Evolutionary conservation across 1,284 basidiomycete genomes (phyloP), one percentile per base, ranked within the genome.

Genomic region (Ceratobasidium sp.): DNA sequence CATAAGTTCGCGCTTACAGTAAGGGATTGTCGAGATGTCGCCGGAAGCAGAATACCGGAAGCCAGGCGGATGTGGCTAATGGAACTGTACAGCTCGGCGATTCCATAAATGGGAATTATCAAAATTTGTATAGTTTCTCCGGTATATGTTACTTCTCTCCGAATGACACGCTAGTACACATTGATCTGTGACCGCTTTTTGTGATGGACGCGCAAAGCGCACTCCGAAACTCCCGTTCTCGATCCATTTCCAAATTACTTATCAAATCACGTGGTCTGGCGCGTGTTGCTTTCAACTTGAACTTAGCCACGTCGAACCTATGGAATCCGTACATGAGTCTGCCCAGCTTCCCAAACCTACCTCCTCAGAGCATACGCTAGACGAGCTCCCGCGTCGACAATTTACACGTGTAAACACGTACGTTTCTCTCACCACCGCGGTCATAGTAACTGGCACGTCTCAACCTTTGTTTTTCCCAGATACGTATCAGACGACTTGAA

Each of bases 251-350:
- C 27, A n/a, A 62, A 44, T 30, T 68, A 48, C 30, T 54, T 54
- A 54, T 68, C n/a, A 23, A 12, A 33, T 64, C 73, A 65, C 73
- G 73, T 75, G 60, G 20, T 55, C 4, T 30, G 10, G 57, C 62
- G 62, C 73, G 62, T 66, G 48, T 75, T 48, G 62, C 48, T n/a
- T 68, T 66, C 73, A 75, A 75, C 73, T 75, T 75, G 62, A 54
- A 75, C 60, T 57, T 52, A 62, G 73, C 73, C 73, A 75, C 73
- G 73, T 75, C 60, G 73, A 33, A 48, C 20, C 33, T 20, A 75
- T 75, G 73, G 60, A 62, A 52, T 30, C 73, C n/a, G 35, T 44
- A 48, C 23, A 73, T 38, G 70, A 62, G 7, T 46, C 18, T 14
- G n/a, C 73, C 12, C 33, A 66, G 46, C 44, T 55, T 30, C 73